Base-by-base conservation (phyloP, 495 filamentous ascomycete genomes). In the Penicillium psychrofluorescens region DNA sequence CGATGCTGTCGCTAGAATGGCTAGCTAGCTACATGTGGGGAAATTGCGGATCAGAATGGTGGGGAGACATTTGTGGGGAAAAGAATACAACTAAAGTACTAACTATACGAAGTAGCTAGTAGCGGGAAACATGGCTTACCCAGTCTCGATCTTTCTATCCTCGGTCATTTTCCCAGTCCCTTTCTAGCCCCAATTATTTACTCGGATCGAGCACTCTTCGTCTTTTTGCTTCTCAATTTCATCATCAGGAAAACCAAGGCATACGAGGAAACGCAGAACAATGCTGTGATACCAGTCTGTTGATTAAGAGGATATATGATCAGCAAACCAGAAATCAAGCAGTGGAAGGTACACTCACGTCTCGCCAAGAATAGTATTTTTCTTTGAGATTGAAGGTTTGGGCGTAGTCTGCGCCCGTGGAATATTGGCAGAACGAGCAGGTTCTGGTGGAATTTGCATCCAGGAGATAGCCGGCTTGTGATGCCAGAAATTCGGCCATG, bases 341-440 rank as follows among this genome's bases (percentile, higher is more conserved):
- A 22, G 22, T 4, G 4, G 22, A 2, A 9, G 9, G 1, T 6
- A 12, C 11, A 61, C 64, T 58, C 36, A 67, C 64, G 51, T 70
- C 67, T 66, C 67, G 63, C 67, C 67, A 70, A 1, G 63, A 55
- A 41, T 68, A 70, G 36, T 67, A 70, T 31, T 63, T 63, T 44
- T 62, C 63, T 12, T 49, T 41, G 14, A 68, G 38, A 38, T 68
- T 70, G 46, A 67, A 70, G 0, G 58, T 54, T 40, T 61, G 67
- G 1, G 64, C 67, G 41, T 66, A 70, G 36, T 70, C 67, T 2
- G 64, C 59, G 4, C 66, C 66, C 1, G 45, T 54, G 1, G 56
- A 55, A 32, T 68, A 69, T 31, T 75, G 49, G 62, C 88, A 92
- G 64, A 77, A 90, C 1, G 56, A 49, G 62, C 87, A 94, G 29